Evolutionary conservation across 257 asterid species (phyloP).

Genomic region (Mentha longifolia): DNA sequence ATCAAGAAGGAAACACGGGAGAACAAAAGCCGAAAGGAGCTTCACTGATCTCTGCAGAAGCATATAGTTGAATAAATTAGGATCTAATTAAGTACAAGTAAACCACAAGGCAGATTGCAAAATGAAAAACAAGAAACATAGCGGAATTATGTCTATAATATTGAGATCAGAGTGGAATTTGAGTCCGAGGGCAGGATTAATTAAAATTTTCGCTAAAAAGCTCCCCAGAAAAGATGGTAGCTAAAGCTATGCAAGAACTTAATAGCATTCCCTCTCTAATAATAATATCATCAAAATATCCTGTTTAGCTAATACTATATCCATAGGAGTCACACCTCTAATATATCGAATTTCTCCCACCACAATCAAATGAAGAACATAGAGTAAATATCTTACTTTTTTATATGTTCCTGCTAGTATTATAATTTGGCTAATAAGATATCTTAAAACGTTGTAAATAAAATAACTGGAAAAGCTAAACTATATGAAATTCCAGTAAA

Average conservation of each 20-base stretch:
- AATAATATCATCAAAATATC: background rate
- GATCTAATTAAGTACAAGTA: background rate
- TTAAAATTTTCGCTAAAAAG: too few species aligned
- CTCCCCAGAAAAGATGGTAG: background rate
- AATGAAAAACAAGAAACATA: background rate
- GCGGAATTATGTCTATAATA: background rate
- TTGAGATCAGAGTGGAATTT: too few species aligned
- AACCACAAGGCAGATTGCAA: background rate
- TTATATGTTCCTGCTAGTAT: background rate
- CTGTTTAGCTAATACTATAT: too few species aligned
- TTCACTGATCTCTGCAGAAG: slow-evolving; percentile 76
- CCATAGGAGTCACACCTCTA: too few species aligned
- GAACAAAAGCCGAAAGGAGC: slow-evolving; percentile 76
- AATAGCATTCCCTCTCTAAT: background rate
- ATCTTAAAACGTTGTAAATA: background rate
- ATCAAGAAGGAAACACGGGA: slow-evolving; percentile 76
- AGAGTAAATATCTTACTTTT: background rate
- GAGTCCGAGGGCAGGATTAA: background rate
- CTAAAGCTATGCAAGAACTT: background rate
- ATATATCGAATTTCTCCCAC: background rate
- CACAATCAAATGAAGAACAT: background rate
- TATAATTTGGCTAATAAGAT: background rate
- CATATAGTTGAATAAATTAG: background rate
- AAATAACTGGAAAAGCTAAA: too few species aligned
- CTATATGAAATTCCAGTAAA: too few species aligned